phyloP scores from a whole-genome alignment of 768 basidiomycete genomes.

The Termitomyces sp. region DNA sequence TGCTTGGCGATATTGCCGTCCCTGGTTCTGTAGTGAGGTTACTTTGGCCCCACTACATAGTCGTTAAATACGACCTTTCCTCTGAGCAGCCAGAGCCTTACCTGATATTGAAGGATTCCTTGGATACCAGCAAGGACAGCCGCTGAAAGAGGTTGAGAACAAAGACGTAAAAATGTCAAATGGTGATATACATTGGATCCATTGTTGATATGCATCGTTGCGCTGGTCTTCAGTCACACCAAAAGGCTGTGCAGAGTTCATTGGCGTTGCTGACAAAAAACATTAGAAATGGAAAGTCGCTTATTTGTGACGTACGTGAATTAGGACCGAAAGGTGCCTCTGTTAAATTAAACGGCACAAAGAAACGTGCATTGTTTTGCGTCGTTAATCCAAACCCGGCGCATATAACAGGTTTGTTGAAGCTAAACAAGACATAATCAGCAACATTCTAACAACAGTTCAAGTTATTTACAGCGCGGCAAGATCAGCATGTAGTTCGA shows the following conservation, averaged over 20 bases:
- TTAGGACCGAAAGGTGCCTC: slow-evolving; percentile 34
- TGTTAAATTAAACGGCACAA: slow-evolving; percentile 59
- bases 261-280: background rate
- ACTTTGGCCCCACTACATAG: slow-evolving; percentile 49
- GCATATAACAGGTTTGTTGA: slow-evolving; percentile 48
- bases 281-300: background rate
- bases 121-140: slow-evolving; percentile 34
- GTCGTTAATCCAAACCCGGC: slow-evolving; percentile 63
- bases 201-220: slow-evolving; percentile 46
- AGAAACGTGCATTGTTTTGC: slow-evolving; percentile 41
- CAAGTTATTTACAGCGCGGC: slow-evolving; percentile 35
- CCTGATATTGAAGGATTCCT: slow-evolving; percentile 50
- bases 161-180: background rate
- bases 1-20: slow-evolving; percentile 33
- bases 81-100: slow-evolving; percentile 2
- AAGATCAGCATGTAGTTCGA: slow-evolving; percentile 39
- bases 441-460: background rate
- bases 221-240: slow-evolving; percentile 51
- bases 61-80: background rate
- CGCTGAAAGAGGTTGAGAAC: slow-evolving; percentile 22
- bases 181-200: slow-evolving; percentile 38
- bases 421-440: slow-evolving; percentile 24
- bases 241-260: slow-evolving; percentile 24
- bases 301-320: slow-evolving; percentile 13
- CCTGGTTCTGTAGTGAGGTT: slow-evolving; percentile 42